Conservation (phyloP, 2,329 filamentous ascomycete genomes). For the Ploettnerulaceae sp. region DNA sequence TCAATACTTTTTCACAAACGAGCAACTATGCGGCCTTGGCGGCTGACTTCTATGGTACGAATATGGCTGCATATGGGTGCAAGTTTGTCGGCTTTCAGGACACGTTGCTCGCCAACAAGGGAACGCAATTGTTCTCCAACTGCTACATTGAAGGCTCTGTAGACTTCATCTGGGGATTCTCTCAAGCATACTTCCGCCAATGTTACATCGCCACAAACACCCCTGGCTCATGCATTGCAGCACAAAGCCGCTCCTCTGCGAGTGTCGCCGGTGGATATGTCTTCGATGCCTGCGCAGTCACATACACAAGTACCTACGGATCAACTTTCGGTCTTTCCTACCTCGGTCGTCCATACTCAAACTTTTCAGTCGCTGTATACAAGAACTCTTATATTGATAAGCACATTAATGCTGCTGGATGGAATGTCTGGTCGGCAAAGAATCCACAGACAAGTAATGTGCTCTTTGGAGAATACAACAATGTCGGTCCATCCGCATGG, state of each 20-base stretch:
- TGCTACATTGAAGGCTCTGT: constrained; percentile 51
- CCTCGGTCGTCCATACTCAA: constrained; percentile 7
- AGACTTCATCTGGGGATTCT: constrained; percentile 51
- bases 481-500: constrained; percentile 6
- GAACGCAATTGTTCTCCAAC: constrained; percentile 49
- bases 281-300: constrained; percentile 14
- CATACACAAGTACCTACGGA: constrained; percentile 7
- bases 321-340: constrained; percentile 4
- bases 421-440: constrained; percentile 7
- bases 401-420: constrained; percentile 10
- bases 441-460: constrained; percentile 10
- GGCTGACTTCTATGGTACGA: constrained; percentile 41
- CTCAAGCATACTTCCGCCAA: constrained; percentile 45
- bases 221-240: constrained; percentile 37
- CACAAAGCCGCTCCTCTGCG: constrained; percentile 38
- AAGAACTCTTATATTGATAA: constrained; percentile 11
- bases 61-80: constrained; percentile 51
- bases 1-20: constrained; percentile 40
- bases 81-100: constrained; percentile 51
- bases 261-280: constrained; percentile 34
- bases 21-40: constrained; percentile 43
- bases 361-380: constrained; percentile 6
- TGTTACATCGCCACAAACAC: constrained; percentile 39
- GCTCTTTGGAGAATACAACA: constrained; percentile 10
- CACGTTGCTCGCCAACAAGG: constrained; percentile 44